A percentile compares a stretch with the other conserved stretches of the same genome.
Evolutionary conservation across 345 rosid genomes (phyloP).

Genomic region (Eucalyptus coolabah): DNA sequence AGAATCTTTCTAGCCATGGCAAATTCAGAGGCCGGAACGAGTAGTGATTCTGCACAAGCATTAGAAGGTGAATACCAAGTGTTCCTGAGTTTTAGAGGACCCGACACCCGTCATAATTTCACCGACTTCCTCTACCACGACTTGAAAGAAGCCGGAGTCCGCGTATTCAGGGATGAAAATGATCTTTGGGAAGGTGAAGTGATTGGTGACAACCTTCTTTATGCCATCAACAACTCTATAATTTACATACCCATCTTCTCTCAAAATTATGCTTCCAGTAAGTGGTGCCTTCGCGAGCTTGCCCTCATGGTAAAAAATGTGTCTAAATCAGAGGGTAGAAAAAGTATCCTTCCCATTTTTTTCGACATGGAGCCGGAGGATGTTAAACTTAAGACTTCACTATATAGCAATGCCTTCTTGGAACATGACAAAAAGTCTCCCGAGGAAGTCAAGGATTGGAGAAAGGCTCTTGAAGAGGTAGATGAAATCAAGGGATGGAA

Average conservation of each 20-base stretch:
- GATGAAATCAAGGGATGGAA: fast-evolving
- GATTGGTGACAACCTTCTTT: not conserved
- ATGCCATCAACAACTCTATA: not conserved
- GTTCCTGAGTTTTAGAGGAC: not conserved
- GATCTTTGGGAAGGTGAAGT: fast-evolving
- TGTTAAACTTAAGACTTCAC: not conserved
- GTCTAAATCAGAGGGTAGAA: fast-evolving
- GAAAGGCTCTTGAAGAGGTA: fast-evolving
- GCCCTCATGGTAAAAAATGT: fast-evolving
- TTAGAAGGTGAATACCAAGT: not conserved
- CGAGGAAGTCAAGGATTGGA: fast-evolving
- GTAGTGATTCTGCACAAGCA: not conserved
- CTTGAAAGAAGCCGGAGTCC: not conserved
- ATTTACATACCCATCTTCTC: not conserved
- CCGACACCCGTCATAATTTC: fast-evolving
- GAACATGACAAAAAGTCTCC: fast-evolving
- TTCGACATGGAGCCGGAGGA: fast-evolving
- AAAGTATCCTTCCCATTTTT: not conserved
- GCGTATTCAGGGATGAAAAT: not conserved
- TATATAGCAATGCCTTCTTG: fast-evolving
- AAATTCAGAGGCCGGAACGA: not conserved
- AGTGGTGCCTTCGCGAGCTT: not conserved
- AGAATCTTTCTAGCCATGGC: not conserved
- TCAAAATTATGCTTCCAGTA: not conserved
- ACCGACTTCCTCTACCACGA: not conserved